Base-by-base conservation (phyloP, 495 filamentous ascomycete species). In the Penicillium pulvis region DNA sequence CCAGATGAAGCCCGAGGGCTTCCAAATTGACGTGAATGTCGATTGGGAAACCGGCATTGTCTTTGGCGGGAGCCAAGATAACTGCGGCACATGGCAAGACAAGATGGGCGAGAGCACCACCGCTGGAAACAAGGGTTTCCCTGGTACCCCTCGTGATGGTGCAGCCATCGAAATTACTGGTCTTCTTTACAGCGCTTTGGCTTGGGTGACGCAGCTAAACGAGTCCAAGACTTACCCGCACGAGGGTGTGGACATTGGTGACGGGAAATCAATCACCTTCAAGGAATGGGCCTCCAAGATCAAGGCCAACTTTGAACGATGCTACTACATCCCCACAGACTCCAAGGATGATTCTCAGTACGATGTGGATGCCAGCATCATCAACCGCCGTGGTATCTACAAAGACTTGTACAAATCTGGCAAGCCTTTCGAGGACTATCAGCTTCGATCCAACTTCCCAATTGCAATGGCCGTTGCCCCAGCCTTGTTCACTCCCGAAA, bases 21-120 rank as follows among this genome's bases (percentile, higher is more conserved):
- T 99, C 75, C 82, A 96, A 59, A 89, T 94, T 39, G 85, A 97
- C 54, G 85, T 98, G 58, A 85, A 88, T 28, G 90, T 96, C 12
- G 93, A 98, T 68, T 98, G 94, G 95, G 80, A 84, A 11, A 96
- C 89, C 2, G 95, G 95, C 17, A 81, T 99, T 53, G 87, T 99
- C 57, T 96, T 93, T 63, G 95, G 95, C 39, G 95, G 95, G 36
- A 97, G 88, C 62, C 91, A 97, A 69, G 78, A 75, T 70, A 99
- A 99, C 68, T 99, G 95, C 65, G 95, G 95, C 53, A 99, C 95
- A 5, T 99, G 95, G 95, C 96, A 97, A 89, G 95, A 99, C 76
- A 99, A 99, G 81, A 99, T 98, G 94, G 95, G 95, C n/a, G 95
- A 99, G 73, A 96, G 91, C 56, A 83, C 89, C 55, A 90, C 86